Percentiles rank a stretch among this genome's conserved stretches.
Evolutionary conservation across 768 basidiomycete genomes (phyloP).

Genomic region (Harrya chromipes): DNA sequence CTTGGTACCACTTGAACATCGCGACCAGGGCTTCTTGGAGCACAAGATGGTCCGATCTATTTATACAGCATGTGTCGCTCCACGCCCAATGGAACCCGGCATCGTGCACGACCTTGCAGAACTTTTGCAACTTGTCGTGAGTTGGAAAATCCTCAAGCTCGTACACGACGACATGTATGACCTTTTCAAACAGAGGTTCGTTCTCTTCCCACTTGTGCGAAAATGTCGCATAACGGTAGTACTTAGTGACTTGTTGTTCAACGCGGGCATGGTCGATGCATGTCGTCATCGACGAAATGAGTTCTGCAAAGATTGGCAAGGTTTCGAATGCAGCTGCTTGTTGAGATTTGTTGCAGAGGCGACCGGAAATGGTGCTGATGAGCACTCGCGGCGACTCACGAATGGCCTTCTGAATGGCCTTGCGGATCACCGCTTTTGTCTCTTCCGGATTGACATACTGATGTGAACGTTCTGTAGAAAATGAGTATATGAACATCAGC

Average conservation of each 20-base stretch:
- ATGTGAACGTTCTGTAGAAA: too few species aligned
- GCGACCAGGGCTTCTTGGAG: conserved; percentile 1
- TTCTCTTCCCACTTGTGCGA: background rate
- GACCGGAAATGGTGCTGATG: too few species aligned
- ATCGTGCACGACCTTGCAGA: too few species aligned
- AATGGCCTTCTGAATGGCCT: too few species aligned
- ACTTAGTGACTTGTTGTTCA: conserved; percentile 1
- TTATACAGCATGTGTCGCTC: conserved; percentile 12
- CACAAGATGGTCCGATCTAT: conserved; percentile 1
- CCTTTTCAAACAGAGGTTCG: conserved; percentile 5
- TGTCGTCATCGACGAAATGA: conserved; percentile 1
- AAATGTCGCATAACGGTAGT: conserved; percentile 1
- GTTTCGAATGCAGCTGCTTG: background rate
- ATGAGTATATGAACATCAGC: too few species aligned
- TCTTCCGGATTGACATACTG: too few species aligned
- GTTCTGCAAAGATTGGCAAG: background rate
- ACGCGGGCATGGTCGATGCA: background rate
- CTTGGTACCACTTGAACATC: conserved; percentile 7
- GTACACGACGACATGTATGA: background rate
- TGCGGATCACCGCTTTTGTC: too few species aligned
- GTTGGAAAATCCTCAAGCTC: too few species aligned
- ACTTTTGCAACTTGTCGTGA: too few species aligned
- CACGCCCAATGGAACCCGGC: background rate
- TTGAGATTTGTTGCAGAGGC: too few species aligned
- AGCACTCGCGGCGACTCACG: too few species aligned